phyloP scores from a whole-genome alignment of 2,329 filamentous ascomycete genomes.

The Cladosporium austrohemisphaericum region DNA sequence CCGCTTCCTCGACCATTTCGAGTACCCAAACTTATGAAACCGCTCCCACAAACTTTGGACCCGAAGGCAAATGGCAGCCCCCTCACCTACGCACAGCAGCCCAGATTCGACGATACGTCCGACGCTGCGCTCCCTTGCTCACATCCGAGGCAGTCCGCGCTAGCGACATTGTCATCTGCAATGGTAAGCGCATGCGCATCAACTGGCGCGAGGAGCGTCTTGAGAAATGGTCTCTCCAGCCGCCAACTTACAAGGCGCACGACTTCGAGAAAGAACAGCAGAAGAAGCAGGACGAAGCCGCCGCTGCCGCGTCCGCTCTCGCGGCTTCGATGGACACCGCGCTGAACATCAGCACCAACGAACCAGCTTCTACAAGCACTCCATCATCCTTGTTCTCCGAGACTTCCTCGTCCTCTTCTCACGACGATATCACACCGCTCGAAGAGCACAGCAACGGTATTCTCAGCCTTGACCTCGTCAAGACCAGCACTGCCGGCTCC shows the following conservation, averaged over 20 bases:
- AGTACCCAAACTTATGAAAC: slow-evolving; percentile 30
- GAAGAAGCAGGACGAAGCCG: neutral
- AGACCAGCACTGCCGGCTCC: slow-evolving; percentile 1
- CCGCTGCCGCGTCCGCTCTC: neutral
- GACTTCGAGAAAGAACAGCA: slow-evolving; percentile 8
- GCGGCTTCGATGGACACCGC: neutral
- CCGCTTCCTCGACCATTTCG: slow-evolving; percentile 25
- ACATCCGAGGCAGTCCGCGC: slow-evolving; percentile 42
- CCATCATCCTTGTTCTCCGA: slow-evolving; percentile 10
- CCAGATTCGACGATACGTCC: slow-evolving; percentile 44
- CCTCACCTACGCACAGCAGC: slow-evolving; percentile 32
- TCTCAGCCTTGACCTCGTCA: slow-evolving; percentile 4
- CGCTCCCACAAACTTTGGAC: slow-evolving; percentile 29
- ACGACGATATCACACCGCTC: slow-evolving; percentile 10
- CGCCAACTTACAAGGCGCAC: slow-evolving; percentile 39
- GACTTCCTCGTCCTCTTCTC: neutral
- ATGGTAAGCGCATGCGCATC: slow-evolving; percentile 43
- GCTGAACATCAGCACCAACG: neutral
- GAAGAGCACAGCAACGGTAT: slow-evolving; percentile 6
- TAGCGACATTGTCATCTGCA: slow-evolving; percentile 43
- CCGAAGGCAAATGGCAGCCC: slow-evolving; percentile 34
- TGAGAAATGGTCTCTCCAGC: slow-evolving; percentile 40
- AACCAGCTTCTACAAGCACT: neutral
- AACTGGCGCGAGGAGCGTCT: slow-evolving; percentile 42
- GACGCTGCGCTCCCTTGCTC: slow-evolving; percentile 46